A percentile compares a stretch with the other conserved stretches of the same genome.
Conservation (phyloP, 805 yeast genomes). For the Wickerhamomyces tratensis region DNA sequence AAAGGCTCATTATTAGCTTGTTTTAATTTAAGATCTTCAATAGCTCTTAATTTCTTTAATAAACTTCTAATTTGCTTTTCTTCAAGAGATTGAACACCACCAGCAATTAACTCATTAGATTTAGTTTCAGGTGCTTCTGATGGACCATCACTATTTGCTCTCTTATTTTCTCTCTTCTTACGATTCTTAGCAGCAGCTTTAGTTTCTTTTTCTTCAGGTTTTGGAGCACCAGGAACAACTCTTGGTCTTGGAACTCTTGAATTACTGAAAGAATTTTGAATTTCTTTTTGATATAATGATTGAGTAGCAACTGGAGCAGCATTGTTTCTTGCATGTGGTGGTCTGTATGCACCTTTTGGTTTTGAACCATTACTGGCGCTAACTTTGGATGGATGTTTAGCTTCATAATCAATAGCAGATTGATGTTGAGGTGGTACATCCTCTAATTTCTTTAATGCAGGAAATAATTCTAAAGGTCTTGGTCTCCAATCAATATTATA, state of each 20-base stretch:
- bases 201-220: conserved; percentile 34
- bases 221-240: conserved; percentile 52
- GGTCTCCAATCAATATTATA: conserved; percentile 82
- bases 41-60: conserved; percentile 91
- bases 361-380: conserved; percentile 30
- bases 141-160: conserved; percentile 16
- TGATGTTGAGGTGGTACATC: conserved; percentile 61
- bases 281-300: conserved; percentile 51
- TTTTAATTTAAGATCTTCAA: conserved; percentile 79
- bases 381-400: conserved; percentile 26
- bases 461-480: conserved; percentile 23
- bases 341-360: conserved; percentile 88
- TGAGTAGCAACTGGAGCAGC: conserved; percentile 26
- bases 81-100: conserved; percentile 64
- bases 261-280: conserved; percentile 17
- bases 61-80: conserved; percentile 89
- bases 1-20: conserved; percentile 75
- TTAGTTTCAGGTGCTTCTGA: conserved; percentile 2
- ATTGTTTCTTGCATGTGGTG: conserved; percentile 80
- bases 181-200: conserved; percentile 65
- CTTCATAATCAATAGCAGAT: conserved; percentile 50
- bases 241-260: conserved; percentile 25
- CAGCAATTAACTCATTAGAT: conserved; percentile 29
- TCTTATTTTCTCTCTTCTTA: conserved; percentile 64
- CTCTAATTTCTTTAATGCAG: conserved; percentile 26